Conservation (phyloP, 2,329 filamentous ascomycete species). For the Amauroascus niger region DNA sequence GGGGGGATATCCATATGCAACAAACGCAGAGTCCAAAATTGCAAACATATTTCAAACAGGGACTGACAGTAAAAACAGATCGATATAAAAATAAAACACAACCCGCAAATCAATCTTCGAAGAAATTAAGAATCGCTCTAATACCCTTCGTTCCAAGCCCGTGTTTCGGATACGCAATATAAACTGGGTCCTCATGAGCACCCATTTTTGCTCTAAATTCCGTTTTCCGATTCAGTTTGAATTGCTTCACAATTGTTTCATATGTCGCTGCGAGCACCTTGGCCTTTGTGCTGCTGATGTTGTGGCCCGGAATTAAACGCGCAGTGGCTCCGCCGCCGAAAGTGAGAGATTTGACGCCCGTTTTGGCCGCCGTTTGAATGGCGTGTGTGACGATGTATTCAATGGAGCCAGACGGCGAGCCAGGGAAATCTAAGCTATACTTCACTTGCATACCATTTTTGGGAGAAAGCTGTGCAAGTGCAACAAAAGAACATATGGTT, state of each 20-base stretch:
- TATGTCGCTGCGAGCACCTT: slow-evolving; percentile 77
- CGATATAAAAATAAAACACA: not conserved
- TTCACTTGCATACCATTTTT: slow-evolving; percentile 87
- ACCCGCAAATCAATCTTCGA: slow-evolving; percentile 49
- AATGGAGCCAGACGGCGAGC: slow-evolving; percentile 74
- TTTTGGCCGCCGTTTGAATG: slow-evolving; percentile 50
- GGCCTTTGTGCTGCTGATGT: slow-evolving; percentile 68
- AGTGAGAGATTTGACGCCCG: slow-evolving; percentile 59
- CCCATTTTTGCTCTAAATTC: slow-evolving; percentile 90
- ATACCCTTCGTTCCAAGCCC: slow-evolving; percentile 74
- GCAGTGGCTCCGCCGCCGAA: slow-evolving; percentile 76
- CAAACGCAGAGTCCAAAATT: too few species aligned
- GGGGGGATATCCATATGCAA: not conserved
- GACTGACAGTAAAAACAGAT: too few species aligned
- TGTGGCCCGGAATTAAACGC: slow-evolving; percentile 66
- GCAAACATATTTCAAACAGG: too few species aligned
- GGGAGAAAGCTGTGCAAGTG: slow-evolving; percentile 70
- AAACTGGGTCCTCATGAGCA: slow-evolving; percentile 70
- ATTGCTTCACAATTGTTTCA: slow-evolving; percentile 67
- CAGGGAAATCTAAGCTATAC: slow-evolving; percentile 89
- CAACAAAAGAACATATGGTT: slow-evolving; percentile 65
- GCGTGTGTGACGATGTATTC: slow-evolving; percentile 70
- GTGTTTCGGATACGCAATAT: slow-evolving; percentile 80
- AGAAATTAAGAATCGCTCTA: slow-evolving; percentile 80
- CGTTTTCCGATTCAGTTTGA: slow-evolving; percentile 72